A percentile compares a stretch with the other conserved stretches of the same genome.
These are phyloP conservation scores for Tolypocladium inflatum DNA, from an alignment of 2,329 filamentous ascomycete genomes.

Conservation along the genomic window DNA sequence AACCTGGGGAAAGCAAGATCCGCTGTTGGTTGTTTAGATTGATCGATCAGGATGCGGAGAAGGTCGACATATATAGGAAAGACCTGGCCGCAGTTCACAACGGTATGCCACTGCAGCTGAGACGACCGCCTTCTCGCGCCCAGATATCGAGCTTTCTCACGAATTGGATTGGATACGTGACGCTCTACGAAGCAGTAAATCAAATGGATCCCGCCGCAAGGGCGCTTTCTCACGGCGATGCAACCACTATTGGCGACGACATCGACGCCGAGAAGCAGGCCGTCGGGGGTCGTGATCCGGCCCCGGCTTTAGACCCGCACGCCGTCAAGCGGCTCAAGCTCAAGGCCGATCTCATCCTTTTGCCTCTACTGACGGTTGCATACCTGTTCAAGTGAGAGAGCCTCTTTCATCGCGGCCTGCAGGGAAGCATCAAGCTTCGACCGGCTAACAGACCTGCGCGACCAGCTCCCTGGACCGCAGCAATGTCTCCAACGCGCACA, in stretches of 20 bases:
- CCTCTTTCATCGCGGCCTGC: too few species aligned
- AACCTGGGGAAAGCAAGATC: not conserved
- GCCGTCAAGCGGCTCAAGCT: not conserved
- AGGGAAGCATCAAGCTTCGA: too few species aligned
- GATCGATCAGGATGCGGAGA: not conserved
- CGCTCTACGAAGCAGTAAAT: too few species aligned
- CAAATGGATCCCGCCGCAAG: not conserved
- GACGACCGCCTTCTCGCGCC: not conserved
- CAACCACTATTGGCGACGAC: not conserved
- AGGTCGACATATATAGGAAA: not conserved
- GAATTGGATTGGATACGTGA: not conserved
- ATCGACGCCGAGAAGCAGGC: not conserved
- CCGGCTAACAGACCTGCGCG: not conserved
- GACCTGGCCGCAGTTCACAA: too few species aligned
- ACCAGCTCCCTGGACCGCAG: slow-evolving; percentile 3
- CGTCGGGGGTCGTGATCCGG: not conserved
- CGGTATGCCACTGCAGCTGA: not conserved
- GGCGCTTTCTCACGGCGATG: not conserved
- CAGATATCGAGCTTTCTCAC: not conserved
- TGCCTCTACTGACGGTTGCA: not conserved
- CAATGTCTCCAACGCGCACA: slow-evolving; percentile 4
- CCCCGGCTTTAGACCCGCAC: not conserved
- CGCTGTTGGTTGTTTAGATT: too few species aligned
- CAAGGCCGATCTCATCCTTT: not conserved
- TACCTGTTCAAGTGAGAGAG: not conserved